Evolutionary conservation across 116 monocot genomes (phyloP), one percentile per base, ranked within the genome.

Genomic region (Cymodocea nodosa): DNA sequence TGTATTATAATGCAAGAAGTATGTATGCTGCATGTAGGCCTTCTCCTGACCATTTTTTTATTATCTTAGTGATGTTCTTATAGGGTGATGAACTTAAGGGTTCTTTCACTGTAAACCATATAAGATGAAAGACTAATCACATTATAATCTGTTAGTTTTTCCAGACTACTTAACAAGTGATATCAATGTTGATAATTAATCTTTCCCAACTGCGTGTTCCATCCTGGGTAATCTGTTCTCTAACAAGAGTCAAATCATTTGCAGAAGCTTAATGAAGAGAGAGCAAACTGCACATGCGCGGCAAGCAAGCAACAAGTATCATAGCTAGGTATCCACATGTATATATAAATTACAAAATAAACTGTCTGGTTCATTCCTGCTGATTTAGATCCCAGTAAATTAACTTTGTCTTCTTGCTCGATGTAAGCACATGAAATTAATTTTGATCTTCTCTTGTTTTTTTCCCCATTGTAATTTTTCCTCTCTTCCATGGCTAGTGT

Each of bases 251-350:
- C 49, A 10, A 9, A 24, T 58, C 23, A 4, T 2, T 44, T 62
- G 60, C 65, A 76, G 76, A 69, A 70, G 15, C 20, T 76, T 56
- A 76, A 70, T 10, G 50, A 76, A 65, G 76, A 70, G 34, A 25
- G 52, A 12, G 50, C 70, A 65, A 48, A 50, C 18, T 76, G 76
- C 53, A 65, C 63, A 15, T 76, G 76, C 9, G n/a, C 36, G 1
- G 48, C 50, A 30, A 54, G 54, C 57, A 63, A 73, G 73, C 56
- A 50, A 56, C 56, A 56, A 5, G 19, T 66, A 16, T 48, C 58
- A 23, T 65, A 25, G 63, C 4, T 44, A 62, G 35, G 20, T 14
- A 44, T 6, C 14, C 37, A 44, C 25, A 15, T 64, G 63, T 63
- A 64, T 23, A 64, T 51, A 64, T 30, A 30, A 3, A 44, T 44